Conservation (phyloP, 2,329 filamentous ascomycete genomes). For the Dryadomyces quercus-mongolicae region DNA sequence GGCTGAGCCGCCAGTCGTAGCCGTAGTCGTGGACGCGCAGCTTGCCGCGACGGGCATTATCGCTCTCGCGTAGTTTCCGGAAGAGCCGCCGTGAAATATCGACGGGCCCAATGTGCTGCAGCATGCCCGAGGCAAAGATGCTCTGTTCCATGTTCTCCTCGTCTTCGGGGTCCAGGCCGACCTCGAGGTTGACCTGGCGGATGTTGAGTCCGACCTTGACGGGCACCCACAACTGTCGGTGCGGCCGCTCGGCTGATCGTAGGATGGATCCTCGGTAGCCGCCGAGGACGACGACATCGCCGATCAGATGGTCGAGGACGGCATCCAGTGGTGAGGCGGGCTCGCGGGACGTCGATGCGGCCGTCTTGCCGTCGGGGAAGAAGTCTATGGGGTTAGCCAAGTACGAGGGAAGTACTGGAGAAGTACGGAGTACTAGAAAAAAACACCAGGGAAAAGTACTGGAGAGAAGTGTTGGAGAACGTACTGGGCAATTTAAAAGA, state of each 20-base stretch:
- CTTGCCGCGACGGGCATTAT: constrained; percentile 59
- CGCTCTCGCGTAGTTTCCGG: constrained; percentile 60
- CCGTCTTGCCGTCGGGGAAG: constrained; percentile 15
- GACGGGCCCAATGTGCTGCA: constrained; percentile 84
- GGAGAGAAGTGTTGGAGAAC: too few species aligned
- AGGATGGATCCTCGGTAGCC: constrained; percentile 87
- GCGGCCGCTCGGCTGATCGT: constrained; percentile 66
- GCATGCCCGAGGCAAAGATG: constrained; percentile 78
- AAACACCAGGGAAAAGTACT: too few species aligned
- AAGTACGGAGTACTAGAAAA: too few species aligned
- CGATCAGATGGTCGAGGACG: constrained; percentile 56
- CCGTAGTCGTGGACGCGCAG: constrained; percentile 81
- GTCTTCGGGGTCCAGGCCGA: constrained; percentile 69
- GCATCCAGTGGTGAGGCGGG: constrained; percentile 24
- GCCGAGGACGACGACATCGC: constrained; percentile 79
- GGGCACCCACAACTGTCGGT: constrained; percentile 87
- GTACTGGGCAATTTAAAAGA: constrained; percentile 53
- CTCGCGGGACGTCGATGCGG: background rate
- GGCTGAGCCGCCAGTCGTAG: constrained; percentile 89
- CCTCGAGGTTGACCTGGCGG: constrained; percentile 80
- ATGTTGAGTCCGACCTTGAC: constrained; percentile 88
- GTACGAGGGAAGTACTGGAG: too few species aligned
- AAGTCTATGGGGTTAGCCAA: constrained; percentile 6
- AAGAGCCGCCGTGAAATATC: constrained; percentile 78
- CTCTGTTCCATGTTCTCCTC: constrained; percentile 71